Base-by-base conservation (phyloP, 192 early-diverging fungal species). In the Spizellomyces sp. region DNA sequence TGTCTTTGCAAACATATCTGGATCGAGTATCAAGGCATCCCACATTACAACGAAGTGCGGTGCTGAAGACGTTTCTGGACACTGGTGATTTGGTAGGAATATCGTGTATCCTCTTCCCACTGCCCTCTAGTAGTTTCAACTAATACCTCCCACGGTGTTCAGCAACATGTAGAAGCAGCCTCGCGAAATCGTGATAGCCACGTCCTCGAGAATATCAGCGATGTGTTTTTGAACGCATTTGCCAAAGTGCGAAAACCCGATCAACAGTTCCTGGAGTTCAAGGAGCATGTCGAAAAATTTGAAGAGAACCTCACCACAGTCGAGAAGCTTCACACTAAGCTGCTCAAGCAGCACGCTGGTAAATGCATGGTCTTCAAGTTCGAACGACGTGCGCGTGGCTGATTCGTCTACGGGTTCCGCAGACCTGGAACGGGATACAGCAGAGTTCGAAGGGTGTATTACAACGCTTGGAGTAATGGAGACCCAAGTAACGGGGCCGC, bases 191-290 rank as follows among this genome's bases (percentile, higher is more conserved):
- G 67, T 14, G 77, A 82, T 17, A 57, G 77, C 45, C 71, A 79
- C 57, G 90, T 95, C 19, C 81, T 98, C 62, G 95, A 96, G 44
- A 89, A 82, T 52, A 76, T 98, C 27, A 87, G 92, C 48, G 96
- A 97, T 79, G 89, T 82, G 9, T 70, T 98, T 22, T 57, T 98
- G 44, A 96, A 94, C 71, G 91, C 93, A 15, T 96, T 96, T 72
- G 82, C 90, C 61, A 97, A 94, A 85, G 87, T 96, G 67, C 91
- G 90, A 70, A 91, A 93, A 67, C 91, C 89, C 5, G 95, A 98
- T 63, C 90, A 92, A 65, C 82, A 86, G 64, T 98, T 96, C 79
- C 78, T 92, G 19, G 88, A 91, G 58, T 91, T 95, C 82, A 83
- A 88, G 48, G 94, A 95, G 58, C 83, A 77, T 45, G 76, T 98